Evolutionary conservation across 1,284 basidiomycete species (phyloP), one percentile per base, ranked within the genome.

Genomic region (Puccinia coronata): DNA sequence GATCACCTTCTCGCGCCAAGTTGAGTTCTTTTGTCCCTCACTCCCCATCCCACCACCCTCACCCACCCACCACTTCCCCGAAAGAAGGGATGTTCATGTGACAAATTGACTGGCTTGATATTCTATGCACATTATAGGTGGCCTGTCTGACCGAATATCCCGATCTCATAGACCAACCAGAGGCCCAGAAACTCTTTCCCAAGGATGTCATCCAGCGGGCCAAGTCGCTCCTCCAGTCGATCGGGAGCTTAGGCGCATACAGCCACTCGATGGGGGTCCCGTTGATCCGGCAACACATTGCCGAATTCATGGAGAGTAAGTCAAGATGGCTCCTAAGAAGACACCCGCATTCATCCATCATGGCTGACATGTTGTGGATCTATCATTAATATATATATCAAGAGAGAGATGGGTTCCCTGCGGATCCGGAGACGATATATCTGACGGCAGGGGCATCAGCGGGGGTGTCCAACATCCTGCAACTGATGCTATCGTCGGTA

Each of bases 201-300:
- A 87, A 88, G 82, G 96, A 99, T 85, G 94, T 92, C 41, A 89
- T 96, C 82, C 91, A 90, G 39, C 92, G 96, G 74, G 95, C 95
- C 0, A 90, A 91, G 84, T 90, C 92, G 83, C 88, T 98, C 41
- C 88, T 91, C 81, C 87, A 89, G n/a, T 94, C 96, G 87, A 95
- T 98, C 83, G 96, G 96, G 23, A 95, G 93, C 76, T 90, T 96
- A 74, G 97, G 96, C 12, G 96, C 96, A 12, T 99, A 99, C 88
- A 95, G 94, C 20, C 95, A 97, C 86, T 95, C 92, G 83, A 96
- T 98, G 86, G 97, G 96, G 67, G 91, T 98, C 0, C 91, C 93
- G 0, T 88, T 92, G 84, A 96, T 99, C 84, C 91, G 96, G 82
- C 89, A 93, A 86, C 91, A 92, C 82, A 93, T 99, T 55, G 95